Base-by-base conservation (phyloP, 352 stramenopile genomes). In the Globisporangium rhizosaccharum region DNA sequence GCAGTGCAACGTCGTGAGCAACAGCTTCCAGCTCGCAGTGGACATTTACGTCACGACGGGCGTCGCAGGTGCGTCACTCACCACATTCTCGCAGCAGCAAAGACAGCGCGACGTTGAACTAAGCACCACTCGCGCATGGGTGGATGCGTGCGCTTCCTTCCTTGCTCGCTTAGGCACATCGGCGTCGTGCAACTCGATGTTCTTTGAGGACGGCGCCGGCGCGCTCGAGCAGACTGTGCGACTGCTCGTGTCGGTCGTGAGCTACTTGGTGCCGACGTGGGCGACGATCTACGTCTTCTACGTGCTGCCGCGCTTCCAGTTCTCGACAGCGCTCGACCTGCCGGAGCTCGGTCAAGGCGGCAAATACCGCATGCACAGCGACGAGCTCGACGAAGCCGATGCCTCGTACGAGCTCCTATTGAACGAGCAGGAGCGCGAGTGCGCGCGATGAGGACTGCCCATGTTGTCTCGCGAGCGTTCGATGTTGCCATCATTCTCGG, bases 241-340 rank as follows among this genome's bases (percentile, higher is more conserved):
- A 11, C 63, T 88, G 5, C 37, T 65, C 42, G 72, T 90, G 44
- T 80, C 78, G 23, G 54, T 82, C 8, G 68, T 73, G 33, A 76
- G 70, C 52, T 85, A 83, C 48, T 54, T 88, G 44, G 49, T 87
- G 36, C 80, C 80, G 15, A 87, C 86, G 54, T 88, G 76, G 76
- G 76, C 76, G 37, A 79, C 60, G 4, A 59, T 90, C 48, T 88
- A 88, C 65, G 80, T 90, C 23, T 90, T 90, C 65, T 90, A 80
- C 51, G 60, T 86, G 56, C 57, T 87, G 46, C 72, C 76, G 33
- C 77, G 80, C 26, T 84, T 82, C 63, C 76, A 87, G 65, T 88
- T 87, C 53, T 73, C 70, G 30, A 86, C 76, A 18, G 51, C 67
- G 25, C 62, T 90, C 23, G 80, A 90, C 44, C 61, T 90, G 18